Evolutionary conservation across 208 protist species (phyloP), one percentile per base, ranked within the genome.

Genomic region (Strigomonas culicis): DNA sequence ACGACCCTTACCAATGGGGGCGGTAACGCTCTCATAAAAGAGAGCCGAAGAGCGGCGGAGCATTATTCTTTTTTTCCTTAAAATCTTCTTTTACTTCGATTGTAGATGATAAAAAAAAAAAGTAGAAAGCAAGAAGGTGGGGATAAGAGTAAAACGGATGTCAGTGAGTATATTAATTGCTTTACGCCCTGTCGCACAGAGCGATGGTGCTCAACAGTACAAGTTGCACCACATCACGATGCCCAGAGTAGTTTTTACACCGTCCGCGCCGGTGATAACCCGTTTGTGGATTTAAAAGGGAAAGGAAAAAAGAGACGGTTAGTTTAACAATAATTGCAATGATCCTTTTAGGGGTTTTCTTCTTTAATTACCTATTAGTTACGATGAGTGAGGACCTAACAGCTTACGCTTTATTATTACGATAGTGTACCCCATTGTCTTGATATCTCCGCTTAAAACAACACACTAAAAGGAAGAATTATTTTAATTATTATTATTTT

Each of bases 1-100:
- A 60, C 77, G 80, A 22, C 87, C 87, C 70, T 93, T 90, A 34
- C 87, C 87, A 32, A 93, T 74, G 6, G 87, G 79, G 4, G 73
- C 60, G n/a, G 73, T 46, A 56, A 93, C 51, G 72, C 74, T 77
- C 63, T 82, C 73, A 67, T 89, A 87, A 19, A 87, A 63, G 4
- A 63, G 66, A 22, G 76, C 62, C 13, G 74, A 39, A 51, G 82
- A 83, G 58, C 80, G 83, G 41, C 84, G 82, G 50, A 93, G 81
- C 87, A 90, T 93, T 62, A 41, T 49, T 47, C 34, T 36, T 51
- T 6, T 47, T 52, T 63, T 74, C 43, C 53, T 30, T 60, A 46
- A 39, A 41, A 13, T 41, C 6, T 17, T 17, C 6, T 6, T 6
- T 6, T 17, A 13, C 6, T 6, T 41, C 36, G 8, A 6, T 41